phyloP scores from a whole-genome alignment of 495 filamentous ascomycete genomes.

The Amniculicola lignicola region DNA sequence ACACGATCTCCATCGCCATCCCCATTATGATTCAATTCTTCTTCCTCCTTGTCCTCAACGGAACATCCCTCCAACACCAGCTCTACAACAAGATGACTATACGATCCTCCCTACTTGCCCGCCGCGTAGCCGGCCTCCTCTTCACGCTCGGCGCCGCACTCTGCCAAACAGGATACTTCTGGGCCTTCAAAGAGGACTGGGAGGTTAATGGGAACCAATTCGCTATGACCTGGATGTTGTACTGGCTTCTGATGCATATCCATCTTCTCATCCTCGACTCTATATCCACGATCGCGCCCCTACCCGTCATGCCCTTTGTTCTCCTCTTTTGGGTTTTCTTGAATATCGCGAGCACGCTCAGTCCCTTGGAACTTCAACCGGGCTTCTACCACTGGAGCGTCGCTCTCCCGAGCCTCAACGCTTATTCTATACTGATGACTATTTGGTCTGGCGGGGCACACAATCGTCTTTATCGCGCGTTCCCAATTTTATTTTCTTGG shows the following conservation, averaged over 20 bases:
- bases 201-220: constrained; percentile 23
- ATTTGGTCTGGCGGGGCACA: constrained; percentile 23
- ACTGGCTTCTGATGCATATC: constrained; percentile 25
- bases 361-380: constrained; percentile 22
- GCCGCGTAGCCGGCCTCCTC: constrained; percentile 10
- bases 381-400: constrained; percentile 27
- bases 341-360: constrained; percentile 17
- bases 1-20: constrained; percentile 20
- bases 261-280: constrained; percentile 20
- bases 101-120: constrained; percentile 9
- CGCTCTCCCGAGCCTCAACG: constrained; percentile 15
- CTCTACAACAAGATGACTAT: constrained; percentile 22
- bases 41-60: constrained; percentile 28
- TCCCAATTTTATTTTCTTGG: constrained; percentile 27
- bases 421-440: constrained; percentile 22
- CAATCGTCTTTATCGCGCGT: constrained; percentile 21
- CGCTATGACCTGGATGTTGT: constrained; percentile 24
- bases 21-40: constrained; percentile 26
- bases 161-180: constrained; percentile 19
- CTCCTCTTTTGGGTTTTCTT: constrained; percentile 24
- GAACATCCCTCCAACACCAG: constrained; percentile 6
- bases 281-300: constrained; percentile 10
- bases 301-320: constrained; percentile 24
- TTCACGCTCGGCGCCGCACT: constrained; percentile 19
- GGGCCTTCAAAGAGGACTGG: constrained; percentile 20